Evolutionary conservation across 495 filamentous ascomycete genomes (phyloP), one percentile per base, ranked within the genome.

Genomic region (Xylaria longipes): DNA sequence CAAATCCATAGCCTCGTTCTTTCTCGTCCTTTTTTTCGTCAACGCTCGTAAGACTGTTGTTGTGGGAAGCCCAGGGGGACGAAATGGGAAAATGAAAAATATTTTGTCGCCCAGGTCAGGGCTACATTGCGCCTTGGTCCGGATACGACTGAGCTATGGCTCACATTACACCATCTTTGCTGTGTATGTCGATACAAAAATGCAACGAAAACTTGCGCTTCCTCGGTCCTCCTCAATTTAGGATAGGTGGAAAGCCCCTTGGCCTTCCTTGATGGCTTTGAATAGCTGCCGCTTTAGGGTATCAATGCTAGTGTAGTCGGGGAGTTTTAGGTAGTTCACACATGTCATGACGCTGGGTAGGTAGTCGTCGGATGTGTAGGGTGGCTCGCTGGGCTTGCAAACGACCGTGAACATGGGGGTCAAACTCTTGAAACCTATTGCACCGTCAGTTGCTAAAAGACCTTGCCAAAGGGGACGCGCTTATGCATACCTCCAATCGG

Each of bases 301-400:
- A 20, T 94, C 88, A 71, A 97, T 82, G 76, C 83, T 88, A 75
- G 91, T 95, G 82, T 99, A 99, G 82, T 99, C 94, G 27, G 97
- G 97, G 76, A 99, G 86, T 81, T 99, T 99, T 73, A 99, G 91
- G 79, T 99, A 99, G 79, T 99, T 99, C 79, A 97, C 96, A 80
- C 97, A 98, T 56, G 97, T 99, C 97, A 99, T 99, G 78, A 98
- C 97, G 76, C 95, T 98, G 31, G 97, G 94, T 43, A 99, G 87
- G 74, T 98, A 98, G 81, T 98, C 97, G 78, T 99, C 97, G 4
- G 96, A 97, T 9, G 91, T 92, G 80, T 94, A 97, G 2, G 96
- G 96, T 9, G 94, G 90, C 76, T 99, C 97, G 83, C 93, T 97
- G 8, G 96, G 95, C 80, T 97, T 97, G 85, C 97, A 98, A 22